Base-by-base conservation (phyloP, 306 rosid genomes). In the Calophaca sinica region DNA sequence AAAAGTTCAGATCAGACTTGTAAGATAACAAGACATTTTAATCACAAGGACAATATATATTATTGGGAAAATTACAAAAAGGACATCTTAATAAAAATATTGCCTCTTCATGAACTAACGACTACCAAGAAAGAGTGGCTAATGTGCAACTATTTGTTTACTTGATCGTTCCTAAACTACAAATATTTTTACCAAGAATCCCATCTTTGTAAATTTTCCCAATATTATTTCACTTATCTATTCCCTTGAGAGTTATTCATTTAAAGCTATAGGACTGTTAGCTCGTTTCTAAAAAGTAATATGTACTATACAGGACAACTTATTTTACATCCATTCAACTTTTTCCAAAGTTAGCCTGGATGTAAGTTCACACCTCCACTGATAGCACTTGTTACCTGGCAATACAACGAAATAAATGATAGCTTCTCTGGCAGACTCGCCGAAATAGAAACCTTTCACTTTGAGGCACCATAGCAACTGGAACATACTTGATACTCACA, bases 401-500 rank as follows among this genome's bases (percentile, higher is more conserved):
- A 86, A 93, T 89, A 82, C 98, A 93, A 36, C 98, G 97, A 82
- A 93, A 93, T 61, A 93, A 89, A 84, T 91, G 97, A 77, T 88
- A 93, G 83, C 86, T 80, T 86, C 88, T 93, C 1, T 90, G 92
- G 76, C 97, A 91, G 79, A 91, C 94, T 68, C 97, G 91, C 54
- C 98, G 89, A 72, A 93, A 93, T 74, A 93, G 97, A 79, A 93
- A 93, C 79, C 98, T 91, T 89, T 93, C 97, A 84, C 88, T 87
- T 82, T 91, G 98, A 58, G 98, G 96, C 69, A 93, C 98, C 78
- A 88, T 85, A 50, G 98, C 78, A 83, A 93, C 92, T n/a, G 98
- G 97, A 55, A 93, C 92, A 62, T 89, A 89, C 86, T 93, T 93
- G 80, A 93, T 91, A 79, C 92, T 89, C 61, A 93, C 98, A 84